These are phyloP conservation scores for Solanum chmielewskii DNA, from an alignment of 257 asterid genomes.

Conservation along the genomic window DNA sequence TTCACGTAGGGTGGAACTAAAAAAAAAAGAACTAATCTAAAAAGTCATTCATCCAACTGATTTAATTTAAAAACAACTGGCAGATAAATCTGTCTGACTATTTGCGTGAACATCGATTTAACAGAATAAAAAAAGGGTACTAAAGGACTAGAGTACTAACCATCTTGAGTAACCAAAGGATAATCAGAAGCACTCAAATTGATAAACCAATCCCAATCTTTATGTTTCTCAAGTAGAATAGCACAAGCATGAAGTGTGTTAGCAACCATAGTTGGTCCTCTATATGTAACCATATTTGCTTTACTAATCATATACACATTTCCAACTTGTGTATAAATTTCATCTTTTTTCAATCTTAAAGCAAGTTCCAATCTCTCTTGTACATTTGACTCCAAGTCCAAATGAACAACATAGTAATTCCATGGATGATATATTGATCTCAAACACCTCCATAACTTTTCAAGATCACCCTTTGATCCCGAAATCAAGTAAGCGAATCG, in stretches of 20 bases:
- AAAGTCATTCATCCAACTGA: background rate
- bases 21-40: background rate
- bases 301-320: slow-evolving; percentile 64
- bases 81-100: background rate
- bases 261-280: slow-evolving; percentile 96
- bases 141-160: slow-evolving; percentile 17
- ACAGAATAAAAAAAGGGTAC: background rate
- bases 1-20: background rate
- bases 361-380: slow-evolving; percentile 69
- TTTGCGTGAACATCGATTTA: background rate
- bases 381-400: slow-evolving; percentile 73
- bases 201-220: slow-evolving; percentile 98
- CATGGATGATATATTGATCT: slow-evolving; percentile 73
- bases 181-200: slow-evolving; percentile 97
- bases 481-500: slow-evolving; percentile 80
- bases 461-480: slow-evolving; percentile 84
- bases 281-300: slow-evolving; percentile 88
- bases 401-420: slow-evolving; percentile 80
- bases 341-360: slow-evolving; percentile 39
- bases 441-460: slow-evolving; percentile 86
- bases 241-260: slow-evolving; percentile 95
- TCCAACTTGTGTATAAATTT: slow-evolving; percentile 40
- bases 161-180: slow-evolving; percentile 97
- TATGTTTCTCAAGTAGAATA: slow-evolving; percentile 55
- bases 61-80: no score